Conservation (phyloP, 1,284 basidiomycete genomes). For the Fomitopsis palustris region DNA sequence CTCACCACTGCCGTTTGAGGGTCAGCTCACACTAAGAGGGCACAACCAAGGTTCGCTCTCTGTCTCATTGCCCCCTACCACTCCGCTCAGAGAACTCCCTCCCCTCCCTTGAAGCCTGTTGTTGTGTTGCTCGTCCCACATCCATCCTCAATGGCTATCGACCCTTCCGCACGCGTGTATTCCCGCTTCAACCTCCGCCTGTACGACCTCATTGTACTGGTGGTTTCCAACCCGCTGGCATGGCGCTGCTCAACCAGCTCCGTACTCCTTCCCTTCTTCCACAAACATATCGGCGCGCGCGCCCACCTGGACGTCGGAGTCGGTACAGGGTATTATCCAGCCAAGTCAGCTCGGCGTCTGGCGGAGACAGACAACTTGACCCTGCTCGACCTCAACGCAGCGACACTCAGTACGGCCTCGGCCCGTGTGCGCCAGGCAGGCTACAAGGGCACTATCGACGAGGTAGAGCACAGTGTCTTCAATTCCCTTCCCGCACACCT, state of each 20-base stretch:
- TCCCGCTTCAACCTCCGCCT: conserved; percentile 11
- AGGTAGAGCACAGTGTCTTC: conserved; percentile 17
- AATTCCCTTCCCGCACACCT: conserved; percentile 11
- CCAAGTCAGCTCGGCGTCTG: conserved; percentile 9
- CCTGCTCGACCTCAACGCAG: conserved; percentile 20
- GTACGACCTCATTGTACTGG: conserved; percentile 22
- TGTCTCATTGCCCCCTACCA: too few species aligned
- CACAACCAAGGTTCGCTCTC: too few species aligned
- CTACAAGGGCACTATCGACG: conserved; percentile 14
- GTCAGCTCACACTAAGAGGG: too few species aligned
- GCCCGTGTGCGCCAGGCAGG: conserved; percentile 13
- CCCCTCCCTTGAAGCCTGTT: too few species aligned
- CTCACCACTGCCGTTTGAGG: too few species aligned
- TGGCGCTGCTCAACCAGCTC: conserved; percentile 20
- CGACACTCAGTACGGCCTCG: conserved; percentile 15
- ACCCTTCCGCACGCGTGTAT: conserved; percentile 18
- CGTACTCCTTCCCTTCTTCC: conserved; percentile 22
- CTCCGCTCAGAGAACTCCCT: too few species aligned
- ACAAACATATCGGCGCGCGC: conserved; percentile 13
- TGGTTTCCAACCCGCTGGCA: conserved; percentile 16
- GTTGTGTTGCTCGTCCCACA: too few species aligned
- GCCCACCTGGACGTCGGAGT: conserved; percentile 24
- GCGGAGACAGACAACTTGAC: conserved; percentile 15
- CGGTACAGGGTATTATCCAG: conserved; percentile 23
- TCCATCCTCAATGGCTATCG: background rate